A percentile compares a stretch with the other conserved stretches of the same genome.
Conservation (phyloP, 1,284 basidiomycete genomes). For the Papiliotrema fonsecae region DNA sequence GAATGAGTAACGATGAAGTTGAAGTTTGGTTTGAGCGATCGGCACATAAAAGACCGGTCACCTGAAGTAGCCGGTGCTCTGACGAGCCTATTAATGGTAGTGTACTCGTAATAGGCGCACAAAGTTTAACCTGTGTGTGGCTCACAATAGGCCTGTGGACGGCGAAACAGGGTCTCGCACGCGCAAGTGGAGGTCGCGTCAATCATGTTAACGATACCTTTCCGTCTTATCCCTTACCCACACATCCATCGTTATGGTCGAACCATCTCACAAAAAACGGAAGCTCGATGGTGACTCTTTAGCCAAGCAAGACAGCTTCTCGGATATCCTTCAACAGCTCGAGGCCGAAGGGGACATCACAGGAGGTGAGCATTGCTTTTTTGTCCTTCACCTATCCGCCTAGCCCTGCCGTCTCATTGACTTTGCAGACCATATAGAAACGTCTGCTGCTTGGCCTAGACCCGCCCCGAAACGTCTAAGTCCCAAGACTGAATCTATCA, state of each 20-base stretch:
- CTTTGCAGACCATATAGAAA: slow-evolving; percentile 40
- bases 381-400: neutral
- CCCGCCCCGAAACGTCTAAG: slow-evolving; percentile 60
- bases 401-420: neutral
- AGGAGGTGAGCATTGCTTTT: slow-evolving; percentile 20
- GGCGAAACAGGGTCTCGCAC: too few relatives aligned
- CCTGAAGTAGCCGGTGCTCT: too few relatives aligned
- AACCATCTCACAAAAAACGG: slow-evolving; percentile 35
- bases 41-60: too few relatives aligned
- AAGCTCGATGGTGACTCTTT: slow-evolving; percentile 20
- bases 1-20: too few relatives aligned
- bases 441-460: slow-evolving; percentile 67
- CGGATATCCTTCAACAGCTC: slow-evolving; percentile 69
- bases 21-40: too few relatives aligned
- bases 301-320: slow-evolving; percentile 56
- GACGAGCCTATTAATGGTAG: too few relatives aligned
- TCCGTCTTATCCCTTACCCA: neutral
- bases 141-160: too few relatives aligned
- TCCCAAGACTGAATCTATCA: slow-evolving; percentile 59
- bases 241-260: neutral
- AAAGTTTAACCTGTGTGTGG: too few relatives aligned
- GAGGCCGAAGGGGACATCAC: slow-evolving; percentile 61
- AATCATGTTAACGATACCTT: too few relatives aligned
- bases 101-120: too few relatives aligned
- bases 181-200: too few relatives aligned